Base-by-base conservation (phyloP, 2,329 filamentous ascomycete species). In the Fusarium sp. region DNA sequence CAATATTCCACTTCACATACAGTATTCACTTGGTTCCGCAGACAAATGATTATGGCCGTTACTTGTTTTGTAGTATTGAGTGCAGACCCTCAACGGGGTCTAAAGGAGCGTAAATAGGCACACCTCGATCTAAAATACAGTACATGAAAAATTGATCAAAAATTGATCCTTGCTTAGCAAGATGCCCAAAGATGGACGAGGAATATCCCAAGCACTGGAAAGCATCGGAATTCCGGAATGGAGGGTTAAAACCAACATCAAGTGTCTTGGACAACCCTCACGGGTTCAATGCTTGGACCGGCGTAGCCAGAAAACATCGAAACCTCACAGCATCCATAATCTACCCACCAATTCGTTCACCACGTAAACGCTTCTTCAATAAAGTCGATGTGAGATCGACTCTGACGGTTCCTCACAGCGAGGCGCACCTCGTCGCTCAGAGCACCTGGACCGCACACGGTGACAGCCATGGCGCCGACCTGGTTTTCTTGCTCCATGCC, bases 331-430 rank as follows among this genome's bases (percentile, higher is more conserved):
- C 40, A 42, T 46, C 34, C 24, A 11, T 24, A 29, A 22, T 22
- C 11, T 35, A 31, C 24, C 26, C 31, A 29, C 28, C 39, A 22
- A n/a, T 31, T 31, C 35, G 36, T 51, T 69, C 79, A 85, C 83
- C 83, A 85, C 4, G 82, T 82, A 77, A 93, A 94, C 5, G 89
- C 88, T 75, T 93, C 90, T 77, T 94, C 91, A 59, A 91, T 83
- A 74, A 93, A 92, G 72, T 93, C 91, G 51, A 93, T 87, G 58
- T 86, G 86, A 64, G 86, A 87, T 42, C 82, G 76, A 63, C 87
- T 82, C 73, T 91, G 87, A 67, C 87, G 82, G 47, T 81, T 81
- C 58, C 91, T 82, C 41, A 91, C 88, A 11, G 88, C 88, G 49
- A 81, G 80, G 49, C 91, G 81, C 36, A 93, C 89, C 76, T 93